Base-by-base conservation (phyloP, 176 grass and related monocot genomes). In the Rhipidocladum racemiflorum region DNA sequence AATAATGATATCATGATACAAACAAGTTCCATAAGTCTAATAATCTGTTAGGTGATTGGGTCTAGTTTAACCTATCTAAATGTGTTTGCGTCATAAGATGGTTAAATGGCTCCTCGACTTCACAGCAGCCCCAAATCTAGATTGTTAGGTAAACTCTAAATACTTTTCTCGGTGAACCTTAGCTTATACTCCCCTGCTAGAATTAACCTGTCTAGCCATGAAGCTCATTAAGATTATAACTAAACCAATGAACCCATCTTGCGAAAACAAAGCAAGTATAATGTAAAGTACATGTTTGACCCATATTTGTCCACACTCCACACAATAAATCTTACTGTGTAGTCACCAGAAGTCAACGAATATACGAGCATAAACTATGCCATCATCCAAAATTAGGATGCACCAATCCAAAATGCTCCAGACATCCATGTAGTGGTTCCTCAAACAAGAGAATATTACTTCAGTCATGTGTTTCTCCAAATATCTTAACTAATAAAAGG, bases 251-350 rank as follows among this genome's bases (percentile, higher is more conserved):
- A 56, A 69, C 3, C 70, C 42, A 42, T 61, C n/a, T 54, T 61
- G 42, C 7, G 17, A 25, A 84, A 48, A n/a, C 38, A 68, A 39
- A 68, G 24, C 15, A 54, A 44, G 21, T 68, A 50, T 61, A 74
- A 35, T 61, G 34, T 45, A 27, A 89, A 64, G n/a, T 8, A 85
- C 28, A 71, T 89, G 56, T 89, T 76, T 86, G 88, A 82, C 88
- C 83, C 83, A 83, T 86, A 89, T 86, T 78, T 86, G 88, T 89
- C 88, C 83, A 86, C 88, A 86, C 88, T 89, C 88, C 83, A 86
- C 88, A 86, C 88, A 89, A 82, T 86, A 86, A 82, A 83, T 86
- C 65, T 39, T 89, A 78, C 65, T 86, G 88, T 50, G 78, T 82
- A 89, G 83, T 82, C 83, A 89, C 72, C 83, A 89, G 83, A 89